phyloP scores from a whole-genome alignment of 2,329 filamentous ascomycete genomes.

The Neurospora sp. region DNA sequence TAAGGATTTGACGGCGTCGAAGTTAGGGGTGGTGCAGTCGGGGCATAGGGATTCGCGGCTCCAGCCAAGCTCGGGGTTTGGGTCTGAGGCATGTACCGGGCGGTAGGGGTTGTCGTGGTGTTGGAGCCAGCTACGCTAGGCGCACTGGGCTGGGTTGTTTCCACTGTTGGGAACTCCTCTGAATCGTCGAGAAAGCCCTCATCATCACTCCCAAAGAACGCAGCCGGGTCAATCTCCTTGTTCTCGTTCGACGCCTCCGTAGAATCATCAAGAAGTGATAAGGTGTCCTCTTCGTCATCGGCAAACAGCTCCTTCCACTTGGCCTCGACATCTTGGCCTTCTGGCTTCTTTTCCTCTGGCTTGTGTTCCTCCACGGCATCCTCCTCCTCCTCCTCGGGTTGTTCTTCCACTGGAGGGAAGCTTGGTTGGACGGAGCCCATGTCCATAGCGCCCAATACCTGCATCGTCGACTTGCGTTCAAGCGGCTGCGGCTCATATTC shows the following conservation, averaged over 20 bases:
- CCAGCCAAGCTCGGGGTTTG: constrained; percentile 17
- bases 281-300: constrained; percentile 58
- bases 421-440: constrained; percentile 20
- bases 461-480: constrained; percentile 60
- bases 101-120: constrained; percentile 8
- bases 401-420: constrained; percentile 23
- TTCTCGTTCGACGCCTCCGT: constrained; percentile 41
- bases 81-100: constrained; percentile 22
- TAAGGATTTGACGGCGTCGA: constrained; percentile 12
- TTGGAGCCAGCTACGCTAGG: constrained; percentile 4
- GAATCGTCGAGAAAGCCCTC: constrained; percentile 75
- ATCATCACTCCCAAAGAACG: constrained; percentile 72
- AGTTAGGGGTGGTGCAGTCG: constrained; percentile 6
- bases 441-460: constrained; percentile 48
- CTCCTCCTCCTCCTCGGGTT: constrained; percentile 12
- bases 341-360: constrained; percentile 11
- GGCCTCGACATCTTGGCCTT: constrained; percentile 58
- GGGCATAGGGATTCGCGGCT: constrained; percentile 17
- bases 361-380: constrained; percentile 14
- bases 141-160: constrained; percentile 18
- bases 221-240: constrained; percentile 48
- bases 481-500: constrained; percentile 27
- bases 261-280: constrained; percentile 51
- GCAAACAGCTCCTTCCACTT: constrained; percentile 77
- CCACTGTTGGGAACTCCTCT: constrained; percentile 28